Evolutionary conservation across 306 rosid genomes (phyloP).

Genomic region (Vicia sativa): DNA sequence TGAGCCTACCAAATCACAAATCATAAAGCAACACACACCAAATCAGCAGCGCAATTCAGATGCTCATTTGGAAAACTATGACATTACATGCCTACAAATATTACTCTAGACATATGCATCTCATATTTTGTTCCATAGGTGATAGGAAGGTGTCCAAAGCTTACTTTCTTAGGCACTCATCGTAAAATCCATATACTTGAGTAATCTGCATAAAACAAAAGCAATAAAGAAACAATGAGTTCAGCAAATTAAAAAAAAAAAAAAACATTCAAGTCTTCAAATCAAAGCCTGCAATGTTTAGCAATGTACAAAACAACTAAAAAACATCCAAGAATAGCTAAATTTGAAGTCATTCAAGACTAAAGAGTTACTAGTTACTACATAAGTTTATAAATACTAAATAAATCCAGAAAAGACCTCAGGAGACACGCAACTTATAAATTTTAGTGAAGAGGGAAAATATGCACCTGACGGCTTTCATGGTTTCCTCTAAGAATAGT

Average conservation of each 20-base stretch:
- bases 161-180: constrained; percentile 92
- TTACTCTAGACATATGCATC: constrained; percentile 22
- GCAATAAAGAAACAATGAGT: constrained; percentile 40
- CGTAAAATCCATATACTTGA: constrained; percentile 96
- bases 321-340: constrained; percentile 23
- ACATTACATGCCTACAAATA: constrained; percentile 17
- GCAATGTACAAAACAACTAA: constrained; percentile 16
- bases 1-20: constrained; percentile 3
- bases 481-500: constrained; percentile 99
- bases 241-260: not conserved
- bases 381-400: constrained; percentile 18
- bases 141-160: constrained; percentile 50
- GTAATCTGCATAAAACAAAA: constrained; percentile 66
- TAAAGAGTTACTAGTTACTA: constrained; percentile 1
- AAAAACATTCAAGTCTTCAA: constrained; percentile 26
- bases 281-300: constrained; percentile 3
- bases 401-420: constrained; percentile 35
- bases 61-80: constrained; percentile 14
- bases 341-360: not conserved
- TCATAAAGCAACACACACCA: constrained; percentile 28
- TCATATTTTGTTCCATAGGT: constrained; percentile 22
- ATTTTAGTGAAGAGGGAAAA: constrained; percentile 35
- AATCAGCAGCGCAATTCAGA: constrained; percentile 16
- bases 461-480: constrained; percentile 94
- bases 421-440: constrained; percentile 18